Evolutionary conservation across 192 early-diverging fungal genomes (phyloP), one percentile per base, ranked within the genome.

Genomic region (Coemansia brasiliensis): DNA sequence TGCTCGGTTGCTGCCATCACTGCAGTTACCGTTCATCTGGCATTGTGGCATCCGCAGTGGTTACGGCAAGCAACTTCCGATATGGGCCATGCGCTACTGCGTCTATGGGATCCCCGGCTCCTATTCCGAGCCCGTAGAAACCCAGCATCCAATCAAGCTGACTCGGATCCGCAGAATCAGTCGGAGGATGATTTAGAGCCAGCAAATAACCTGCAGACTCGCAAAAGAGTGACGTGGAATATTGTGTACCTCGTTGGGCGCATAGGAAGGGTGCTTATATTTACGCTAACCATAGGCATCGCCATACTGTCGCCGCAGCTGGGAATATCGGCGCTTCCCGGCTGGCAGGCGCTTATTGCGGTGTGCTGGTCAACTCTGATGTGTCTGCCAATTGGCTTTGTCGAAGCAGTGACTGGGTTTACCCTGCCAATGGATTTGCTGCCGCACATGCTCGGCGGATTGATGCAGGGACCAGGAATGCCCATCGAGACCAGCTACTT

Each of bases 401-500:
- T 77, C 32, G 74, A 77, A 40, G 68, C 74, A 3, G 57, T 71
- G 5, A 52, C 73, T 10, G 74, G 74, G 20, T 77, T 77, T 39
- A 63, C 74, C 12, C 27, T 77, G 57, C 74, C 74, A 0, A 77
- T 67, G 63, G 74, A 70, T 29, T 45, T 77, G 48, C 41, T 77
- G 10, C 74, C 74, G 21, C 74, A 77, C 26, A 77, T 77, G 35
- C 40, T 77, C 0, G 67, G 58, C 25, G 74, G 74, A 10, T 57
- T 68, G 61, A 65, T 77, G 59, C 67, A 67, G 46, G 68, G 56
- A 3, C 74, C 74, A 2, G 74, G 74, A 9, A 57, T 38, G 27
- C 74, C 74, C 12, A 66, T 77, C 41, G 74, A 77, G 39, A 77
- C 67, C 4, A 70, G 74, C 26, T 77, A 77, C 56, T 77, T 71